Percentiles rank a stretch among this genome's conserved stretches.
Evolutionary conservation across 2,329 filamentous ascomycete species (phyloP).

Genomic region (Moelleriella libera): DNA sequence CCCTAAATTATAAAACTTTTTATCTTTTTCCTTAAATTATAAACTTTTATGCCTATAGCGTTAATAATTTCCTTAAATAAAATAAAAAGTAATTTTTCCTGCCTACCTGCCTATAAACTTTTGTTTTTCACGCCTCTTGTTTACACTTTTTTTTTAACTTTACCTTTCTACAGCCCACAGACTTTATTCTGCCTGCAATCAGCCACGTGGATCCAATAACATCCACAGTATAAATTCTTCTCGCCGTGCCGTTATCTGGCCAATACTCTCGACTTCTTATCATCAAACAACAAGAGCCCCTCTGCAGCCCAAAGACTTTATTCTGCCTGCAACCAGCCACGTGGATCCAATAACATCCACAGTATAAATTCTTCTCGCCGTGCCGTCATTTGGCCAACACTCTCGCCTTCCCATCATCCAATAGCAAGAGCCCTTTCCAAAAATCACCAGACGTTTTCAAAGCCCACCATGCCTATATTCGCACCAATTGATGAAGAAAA

Average conservation of each 20-base stretch:
- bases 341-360: background rate
- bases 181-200: background rate
- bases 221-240: background rate
- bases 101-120: background rate
- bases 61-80: background rate
- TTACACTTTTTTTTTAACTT: background rate
- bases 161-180: background rate
- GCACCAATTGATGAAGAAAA: background rate
- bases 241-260: background rate
- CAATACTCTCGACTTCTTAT: background rate
- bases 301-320: background rate
- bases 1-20: background rate
- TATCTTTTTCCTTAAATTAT: background rate
- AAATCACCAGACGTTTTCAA: background rate
- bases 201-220: background rate
- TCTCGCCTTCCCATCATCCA: background rate
- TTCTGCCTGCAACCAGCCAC: background rate
- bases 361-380: background rate
- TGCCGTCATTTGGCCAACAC: constrained; percentile 1
- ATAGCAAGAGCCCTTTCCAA: background rate
- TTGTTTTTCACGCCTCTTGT: background rate
- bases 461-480: background rate
- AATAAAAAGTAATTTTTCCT: background rate
- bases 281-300: background rate
- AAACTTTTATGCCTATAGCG: background rate